Conservation (phyloP, 371 early-diverging fungal genomes). For the Syncephalastrum monosporum region DNA sequence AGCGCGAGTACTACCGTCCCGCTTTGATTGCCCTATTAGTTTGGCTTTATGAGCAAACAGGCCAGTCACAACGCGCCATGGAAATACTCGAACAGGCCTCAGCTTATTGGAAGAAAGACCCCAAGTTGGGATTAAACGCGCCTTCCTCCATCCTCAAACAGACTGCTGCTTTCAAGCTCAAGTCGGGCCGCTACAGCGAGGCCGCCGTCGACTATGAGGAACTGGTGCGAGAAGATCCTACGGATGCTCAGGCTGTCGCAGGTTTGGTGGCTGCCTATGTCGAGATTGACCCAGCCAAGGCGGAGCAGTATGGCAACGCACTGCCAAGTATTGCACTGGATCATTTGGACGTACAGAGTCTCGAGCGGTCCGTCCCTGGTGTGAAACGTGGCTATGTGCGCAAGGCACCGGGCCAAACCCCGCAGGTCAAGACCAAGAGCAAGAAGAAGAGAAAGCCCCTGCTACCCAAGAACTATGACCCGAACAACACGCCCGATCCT, state of each 20-base stretch:
- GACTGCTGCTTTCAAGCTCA: slow-evolving; percentile 70
- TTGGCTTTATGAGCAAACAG: slow-evolving; percentile 71
- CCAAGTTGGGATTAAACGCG: slow-evolving; percentile 16
- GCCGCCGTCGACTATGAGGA: slow-evolving; percentile 72
- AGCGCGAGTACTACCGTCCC: slow-evolving; percentile 45
- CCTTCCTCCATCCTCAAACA: slow-evolving; percentile 59
- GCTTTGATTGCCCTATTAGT: slow-evolving; percentile 68
- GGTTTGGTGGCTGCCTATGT: slow-evolving; percentile 70
- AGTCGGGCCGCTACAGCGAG: slow-evolving; percentile 55
- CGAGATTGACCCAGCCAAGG: slow-evolving; percentile 63
- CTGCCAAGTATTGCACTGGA: slow-evolving; percentile 49
- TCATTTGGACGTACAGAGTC: slow-evolving; percentile 50
- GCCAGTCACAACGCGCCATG: slow-evolving; percentile 60
- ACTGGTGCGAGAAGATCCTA: slow-evolving; percentile 68
- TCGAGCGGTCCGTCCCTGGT: slow-evolving; percentile 63
- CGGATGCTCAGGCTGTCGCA: slow-evolving; percentile 65
- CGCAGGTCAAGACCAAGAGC: slow-evolving; percentile 18
- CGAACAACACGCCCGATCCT: slow-evolving; percentile 61
- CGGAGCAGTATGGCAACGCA: slow-evolving; percentile 67
- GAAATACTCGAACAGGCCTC: slow-evolving; percentile 58
- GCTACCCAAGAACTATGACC: slow-evolving; percentile 60
- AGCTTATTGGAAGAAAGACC: slow-evolving; percentile 52
- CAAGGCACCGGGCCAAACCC: slow-evolving; percentile 21
- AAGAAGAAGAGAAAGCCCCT: slow-evolving; percentile 65
- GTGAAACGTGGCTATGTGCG: slow-evolving; percentile 61